Evolutionary conservation across 139 green algal species (phyloP), one percentile per base, ranked within the genome.

Genomic region (Edaphochlamys debaryana): DNA sequence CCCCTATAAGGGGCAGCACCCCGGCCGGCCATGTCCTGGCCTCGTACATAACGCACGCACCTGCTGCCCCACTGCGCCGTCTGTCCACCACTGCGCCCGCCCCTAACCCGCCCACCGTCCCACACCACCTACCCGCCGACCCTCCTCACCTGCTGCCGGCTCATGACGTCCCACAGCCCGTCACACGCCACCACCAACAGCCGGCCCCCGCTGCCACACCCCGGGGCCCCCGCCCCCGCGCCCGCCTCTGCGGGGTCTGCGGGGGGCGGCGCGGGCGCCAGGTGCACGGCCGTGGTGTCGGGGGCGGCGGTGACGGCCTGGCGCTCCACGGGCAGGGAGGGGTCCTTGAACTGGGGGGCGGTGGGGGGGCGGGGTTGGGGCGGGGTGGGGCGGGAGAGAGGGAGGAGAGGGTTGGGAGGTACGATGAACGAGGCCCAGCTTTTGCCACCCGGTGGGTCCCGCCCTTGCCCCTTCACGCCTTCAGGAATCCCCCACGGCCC

Each of bases 81-180:
- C n/a, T n/a, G n/a, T n/a, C n/a, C n/a, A n/a, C n/a, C n/a, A n/a
- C n/a, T n/a, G n/a, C n/a, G n/a, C n/a, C n/a, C n/a, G n/a, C n/a
- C n/a, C n/a, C n/a, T n/a, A n/a, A n/a, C n/a, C n/a, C n/a, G n/a
- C n/a, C n/a, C n/a, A n/a, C n/a, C n/a, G n/a, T n/a, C n/a, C n/a
- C n/a, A n/a, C n/a, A n/a, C n/a, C n/a, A n/a, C n/a, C n/a, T n/a
- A n/a, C n/a, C n/a, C n/a, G n/a, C n/a, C n/a, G n/a, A n/a, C n/a
- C 50, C 50, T n/a, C 17, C 66, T 4, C 34, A 85, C 90, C 66
- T 90, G 78, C 67, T 91, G 80, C 3, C 84, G 66, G 6, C 23
- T 84, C 76, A 95, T 89, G 52, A 94, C 90, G 75, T 96, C 90
- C 91, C 92, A 96, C 79, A 95, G 67, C 3, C 91, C 92, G 40